Conservation (phyloP, 805 yeast species). For the Yarrowia sp. region DNA sequence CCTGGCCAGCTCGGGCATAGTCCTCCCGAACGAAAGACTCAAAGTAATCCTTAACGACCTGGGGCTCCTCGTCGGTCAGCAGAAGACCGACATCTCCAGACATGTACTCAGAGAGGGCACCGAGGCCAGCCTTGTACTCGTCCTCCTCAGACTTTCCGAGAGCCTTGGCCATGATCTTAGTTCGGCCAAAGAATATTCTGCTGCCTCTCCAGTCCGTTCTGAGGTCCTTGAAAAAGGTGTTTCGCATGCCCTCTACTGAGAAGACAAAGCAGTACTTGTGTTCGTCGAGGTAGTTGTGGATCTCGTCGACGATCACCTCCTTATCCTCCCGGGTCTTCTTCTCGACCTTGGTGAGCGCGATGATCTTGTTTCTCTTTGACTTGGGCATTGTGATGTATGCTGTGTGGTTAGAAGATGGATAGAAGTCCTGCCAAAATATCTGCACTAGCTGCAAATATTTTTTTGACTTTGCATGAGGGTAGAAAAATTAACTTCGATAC, state of each 20-base stretch:
- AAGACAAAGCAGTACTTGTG: slow-evolving; percentile 81
- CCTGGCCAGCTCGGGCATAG: slow-evolving; percentile 84
- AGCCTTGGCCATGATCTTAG: slow-evolving; percentile 89
- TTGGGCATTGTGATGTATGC: slow-evolving; percentile 68
- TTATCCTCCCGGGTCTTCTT: slow-evolving; percentile 94
- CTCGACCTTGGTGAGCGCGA: slow-evolving; percentile 92
- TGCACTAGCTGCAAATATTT: slow-evolving; percentile 25
- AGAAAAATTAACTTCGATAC: neutral
- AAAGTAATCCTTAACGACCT: slow-evolving; percentile 88
- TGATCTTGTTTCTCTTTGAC: slow-evolving; percentile 94
- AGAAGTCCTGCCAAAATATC: slow-evolving; percentile 8
- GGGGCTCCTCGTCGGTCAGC: slow-evolving; percentile 83
- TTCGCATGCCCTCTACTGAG: slow-evolving; percentile 86
- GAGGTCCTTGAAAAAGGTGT: slow-evolving; percentile 90
- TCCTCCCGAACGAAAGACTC: slow-evolving; percentile 72
- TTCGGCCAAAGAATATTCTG: slow-evolving; percentile 82
- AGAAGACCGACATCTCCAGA: slow-evolving; percentile 82
- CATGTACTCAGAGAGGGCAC: slow-evolving; percentile 58
- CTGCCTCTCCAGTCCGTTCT: slow-evolving; percentile 93
- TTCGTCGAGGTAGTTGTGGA: slow-evolving; percentile 74
- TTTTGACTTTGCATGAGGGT: slow-evolving; percentile 10
- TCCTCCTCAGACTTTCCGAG: slow-evolving; percentile 83
- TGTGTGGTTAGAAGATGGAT: neutral
- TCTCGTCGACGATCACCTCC: slow-evolving; percentile 84
- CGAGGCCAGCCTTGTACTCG: slow-evolving; percentile 83